Percentiles rank a stretch among this genome's conserved stretches.
phyloP scores from a whole-genome alignment of 305 asterid genomes.

The Euphrasia arctica region DNA sequence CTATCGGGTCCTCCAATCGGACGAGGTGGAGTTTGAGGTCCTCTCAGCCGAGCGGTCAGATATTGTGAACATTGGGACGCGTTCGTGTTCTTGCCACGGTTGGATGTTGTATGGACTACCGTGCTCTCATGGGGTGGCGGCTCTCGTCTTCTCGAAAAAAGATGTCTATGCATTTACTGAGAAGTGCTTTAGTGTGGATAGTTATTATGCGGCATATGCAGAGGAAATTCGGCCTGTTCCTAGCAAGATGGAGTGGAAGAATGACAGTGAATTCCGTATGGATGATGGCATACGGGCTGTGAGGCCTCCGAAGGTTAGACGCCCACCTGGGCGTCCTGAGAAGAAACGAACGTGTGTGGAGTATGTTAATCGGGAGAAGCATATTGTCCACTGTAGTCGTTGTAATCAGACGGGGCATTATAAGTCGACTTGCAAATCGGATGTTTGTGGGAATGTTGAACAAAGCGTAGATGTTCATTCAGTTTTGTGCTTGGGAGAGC shows the following conservation, averaged over 20 bases:
- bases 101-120: conserved; percentile 69
- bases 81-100: conserved; percentile 64
- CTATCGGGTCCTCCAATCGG: conserved; percentile 66
- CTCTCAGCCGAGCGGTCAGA: conserved; percentile 54
- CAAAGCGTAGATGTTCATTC: conserved; percentile 34
- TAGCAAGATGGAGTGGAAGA: conserved; percentile 51
- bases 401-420: conserved; percentile 75
- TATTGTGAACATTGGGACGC: conserved; percentile 56
- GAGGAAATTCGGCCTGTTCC: conserved; percentile 46
- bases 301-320: conserved; percentile 64
- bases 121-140: conserved; percentile 75
- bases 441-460: conserved; percentile 35
- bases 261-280: conserved; percentile 25
- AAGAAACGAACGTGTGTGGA: conserved; percentile 66
- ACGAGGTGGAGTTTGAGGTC: conserved; percentile 73
- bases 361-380: conserved; percentile 67
- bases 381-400: conserved; percentile 61
- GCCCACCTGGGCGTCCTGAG: conserved; percentile 80
- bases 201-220: conserved; percentile 46
- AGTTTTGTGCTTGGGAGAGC: conserved; percentile 28
- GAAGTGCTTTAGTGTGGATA: conserved; percentile 45
- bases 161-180: conserved; percentile 51
- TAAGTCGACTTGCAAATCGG: conserved; percentile 71
- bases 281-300: conserved; percentile 39
- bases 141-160: conserved; percentile 48